Conservation (phyloP, 208 protist genomes). For the Crithidia thermophila region DNA sequence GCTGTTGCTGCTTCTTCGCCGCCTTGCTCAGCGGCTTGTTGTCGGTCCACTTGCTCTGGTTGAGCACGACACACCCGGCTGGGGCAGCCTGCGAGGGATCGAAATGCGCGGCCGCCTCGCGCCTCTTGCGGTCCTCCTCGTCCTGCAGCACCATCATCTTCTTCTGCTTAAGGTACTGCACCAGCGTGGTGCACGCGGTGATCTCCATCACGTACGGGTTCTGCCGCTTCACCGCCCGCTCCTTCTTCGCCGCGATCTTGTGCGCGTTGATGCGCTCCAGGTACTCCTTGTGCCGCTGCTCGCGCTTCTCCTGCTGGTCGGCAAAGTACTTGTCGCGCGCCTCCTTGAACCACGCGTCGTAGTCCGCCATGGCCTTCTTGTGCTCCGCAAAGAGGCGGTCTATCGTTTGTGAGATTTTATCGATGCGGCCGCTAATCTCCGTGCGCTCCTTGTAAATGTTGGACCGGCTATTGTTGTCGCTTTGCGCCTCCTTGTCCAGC, state of each 20-base stretch:
- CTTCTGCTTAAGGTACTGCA: slow-evolving; percentile 72
- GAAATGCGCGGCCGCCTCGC: slow-evolving; percentile 64
- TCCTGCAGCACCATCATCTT: slow-evolving; percentile 66
- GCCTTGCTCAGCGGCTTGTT: slow-evolving; percentile 29
- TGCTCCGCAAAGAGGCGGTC: slow-evolving; percentile 46
- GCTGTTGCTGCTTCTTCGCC: slow-evolving; percentile 38
- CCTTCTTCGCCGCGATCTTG: slow-evolving; percentile 59
- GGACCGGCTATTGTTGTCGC: slow-evolving; percentile 33
- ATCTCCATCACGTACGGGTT: slow-evolving; percentile 75
- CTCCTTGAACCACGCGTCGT: slow-evolving; percentile 73
- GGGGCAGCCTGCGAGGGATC: slow-evolving; percentile 60
- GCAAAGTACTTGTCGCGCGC: slow-evolving; percentile 62
- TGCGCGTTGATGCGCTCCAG: slow-evolving; percentile 58
- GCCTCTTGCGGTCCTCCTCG: slow-evolving; percentile 47
- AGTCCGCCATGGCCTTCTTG: slow-evolving; percentile 39
- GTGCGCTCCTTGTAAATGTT: slow-evolving; percentile 68
- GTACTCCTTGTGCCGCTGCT: slow-evolving; percentile 50
- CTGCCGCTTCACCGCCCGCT: slow-evolving; percentile 50
- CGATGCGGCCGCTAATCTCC: slow-evolving; percentile 41
- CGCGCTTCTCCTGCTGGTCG: slow-evolving; percentile 58
- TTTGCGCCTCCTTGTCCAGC: slow-evolving; percentile 57
- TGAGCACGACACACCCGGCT: slow-evolving; percentile 66
- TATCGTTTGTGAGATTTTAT: slow-evolving; percentile 56
- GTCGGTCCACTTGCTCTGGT: slow-evolving; percentile 62
- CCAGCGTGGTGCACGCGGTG: slow-evolving; percentile 49